Evolutionary conservation across 257 asterid genomes (phyloP), one percentile per base, ranked within the genome.

Genomic region (Capsicum chinense): DNA sequence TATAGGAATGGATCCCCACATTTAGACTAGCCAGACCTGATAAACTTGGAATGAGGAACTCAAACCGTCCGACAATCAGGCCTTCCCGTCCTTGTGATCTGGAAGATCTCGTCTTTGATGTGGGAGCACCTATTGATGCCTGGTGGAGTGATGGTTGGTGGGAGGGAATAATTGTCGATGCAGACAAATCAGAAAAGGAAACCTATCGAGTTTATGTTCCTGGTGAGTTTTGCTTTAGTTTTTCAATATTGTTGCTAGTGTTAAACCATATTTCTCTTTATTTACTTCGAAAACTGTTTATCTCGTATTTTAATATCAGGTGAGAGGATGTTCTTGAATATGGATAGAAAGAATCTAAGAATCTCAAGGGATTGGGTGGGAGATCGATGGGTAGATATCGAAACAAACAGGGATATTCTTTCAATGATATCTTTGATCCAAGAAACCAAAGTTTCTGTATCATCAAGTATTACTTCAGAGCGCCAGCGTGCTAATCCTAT

Each of bases 141-240:
- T 97, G 99, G 99, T 95, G 99, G 99, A 85, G 94, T 82, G 99
- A 97, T 86, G 99, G 99, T 73, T 97, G 99, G 99, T 97, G 99
- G 99, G 99, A 97, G 91, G 99, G 99, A 11, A 91, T 97, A 66
- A 79, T 97, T 50, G 88, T 89, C 0, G 88, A 89, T 79, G 66
- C 84, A 26, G 81, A 66, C 60, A 88, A 90, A 83, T 76, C 88
- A 57, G 88, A 74, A 50, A 86, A 83, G 67, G 94, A 90, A 86
- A 79, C 71, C 56, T 89, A 86, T 88, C 93, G 90, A 89, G 90
- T 97, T 86, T 93, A 95, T 86, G 56, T 93, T 87, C 96, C 99
- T 35, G 91, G 99, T 97, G 84, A 69, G 94, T 85, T 47, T 78
- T 47, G 39, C 39, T 54, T 83, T 16, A 13, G 71, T 50, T 52